phyloP scores from a whole-genome alignment of 306 rosid genomes.

The Rosa multiflora region DNA sequence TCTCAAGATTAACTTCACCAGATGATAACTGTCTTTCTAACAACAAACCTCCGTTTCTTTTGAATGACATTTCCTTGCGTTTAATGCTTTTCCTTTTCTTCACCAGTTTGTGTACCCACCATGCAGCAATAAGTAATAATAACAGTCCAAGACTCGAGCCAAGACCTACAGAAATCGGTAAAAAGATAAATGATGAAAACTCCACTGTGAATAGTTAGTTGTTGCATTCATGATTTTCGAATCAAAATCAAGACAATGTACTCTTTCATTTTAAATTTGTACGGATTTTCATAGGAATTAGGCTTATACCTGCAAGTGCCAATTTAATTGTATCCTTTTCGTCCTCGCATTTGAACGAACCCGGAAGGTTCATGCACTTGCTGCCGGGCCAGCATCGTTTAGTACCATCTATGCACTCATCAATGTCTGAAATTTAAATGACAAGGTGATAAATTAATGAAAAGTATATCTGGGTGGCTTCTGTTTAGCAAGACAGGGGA shows the following conservation, averaged over 20 bases:
- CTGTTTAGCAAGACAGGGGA: not conserved
- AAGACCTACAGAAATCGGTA: not conserved
- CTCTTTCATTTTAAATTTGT: not conserved
- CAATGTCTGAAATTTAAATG: conserved; percentile 5
- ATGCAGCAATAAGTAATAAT: not conserved
- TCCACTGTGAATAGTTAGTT: not conserved
- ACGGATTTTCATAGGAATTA: not conserved
- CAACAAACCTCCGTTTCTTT: conserved; percentile 13
- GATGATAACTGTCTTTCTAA: not conserved
- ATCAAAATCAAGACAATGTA: not conserved
- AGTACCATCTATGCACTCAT: conserved; percentile 14
- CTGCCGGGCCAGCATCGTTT: not conserved
- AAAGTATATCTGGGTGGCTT: no score
- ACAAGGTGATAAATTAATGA: not conserved
- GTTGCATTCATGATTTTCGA: not conserved
- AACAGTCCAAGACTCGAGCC: not conserved
- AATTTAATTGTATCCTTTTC: not conserved
- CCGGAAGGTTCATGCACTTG: not conserved
- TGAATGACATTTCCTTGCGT: not conserved
- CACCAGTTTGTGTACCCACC: not conserved
- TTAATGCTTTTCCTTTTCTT: not conserved
- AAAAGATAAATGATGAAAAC: not conserved
- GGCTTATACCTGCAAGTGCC: conserved; percentile 2
- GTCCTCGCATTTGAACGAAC: not conserved
- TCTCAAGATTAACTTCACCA: conserved; percentile 16